Evolutionary conservation across 306 rosid genomes (phyloP).

Genomic region (Begonia loranthoides): DNA sequence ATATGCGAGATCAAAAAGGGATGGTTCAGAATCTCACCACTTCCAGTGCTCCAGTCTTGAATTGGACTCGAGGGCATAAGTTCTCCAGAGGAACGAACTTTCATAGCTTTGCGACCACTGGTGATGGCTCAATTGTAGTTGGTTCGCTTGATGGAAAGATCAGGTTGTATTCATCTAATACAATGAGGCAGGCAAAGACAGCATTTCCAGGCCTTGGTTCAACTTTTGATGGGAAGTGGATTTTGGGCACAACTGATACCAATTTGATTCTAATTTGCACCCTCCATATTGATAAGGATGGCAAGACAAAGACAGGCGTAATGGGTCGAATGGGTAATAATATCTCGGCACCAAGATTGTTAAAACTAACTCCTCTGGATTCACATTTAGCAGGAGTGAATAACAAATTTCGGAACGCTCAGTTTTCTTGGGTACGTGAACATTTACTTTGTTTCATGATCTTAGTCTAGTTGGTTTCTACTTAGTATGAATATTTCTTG

Average conservation of each 20-base stretch:
- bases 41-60: conserved; percentile 51
- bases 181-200: conserved; percentile 90
- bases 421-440: conserved; percentile 88
- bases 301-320: conserved; percentile 76
- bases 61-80: conserved; percentile 95
- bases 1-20: conserved; percentile 92
- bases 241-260: conserved; percentile 81
- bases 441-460: conserved; percentile 18
- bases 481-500: no score
- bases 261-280: conserved; percentile 75
- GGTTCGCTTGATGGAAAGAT: conserved; percentile 96
- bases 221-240: conserved; percentile 92
- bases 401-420: conserved; percentile 81
- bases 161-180: conserved; percentile 60
- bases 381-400: conserved; percentile 79
- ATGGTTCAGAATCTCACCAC: conserved; percentile 74
- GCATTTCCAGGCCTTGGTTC: conserved; percentile 99
- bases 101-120: conserved; percentile 93
- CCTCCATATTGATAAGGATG: conserved; percentile 72
- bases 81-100: conserved; percentile 90
- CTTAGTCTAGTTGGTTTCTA: not conserved
- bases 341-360: conserved; percentile 85
- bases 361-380: conserved; percentile 88
- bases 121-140: conserved; percentile 92
- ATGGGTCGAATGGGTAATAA: conserved; percentile 86